Percentiles rank a stretch among this genome's conserved stretches.
These are phyloP conservation scores for Vitis cinerea DNA, from an alignment of 164 flowering plant genomes.

Conservation along the genomic window DNA sequence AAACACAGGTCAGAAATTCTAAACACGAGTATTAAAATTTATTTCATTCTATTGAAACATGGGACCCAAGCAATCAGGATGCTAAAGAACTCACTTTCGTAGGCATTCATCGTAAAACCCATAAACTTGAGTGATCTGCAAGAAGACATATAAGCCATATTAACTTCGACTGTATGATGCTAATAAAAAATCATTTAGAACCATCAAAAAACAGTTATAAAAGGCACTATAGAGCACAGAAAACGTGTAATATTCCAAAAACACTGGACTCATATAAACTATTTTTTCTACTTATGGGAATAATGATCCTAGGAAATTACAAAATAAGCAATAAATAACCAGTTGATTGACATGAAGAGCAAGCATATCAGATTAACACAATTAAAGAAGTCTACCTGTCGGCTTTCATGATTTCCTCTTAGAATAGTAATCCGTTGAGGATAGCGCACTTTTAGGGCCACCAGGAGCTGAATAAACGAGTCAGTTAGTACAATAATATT, in stretches of 20 bases:
- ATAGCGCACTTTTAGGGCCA: conserved; percentile 89
- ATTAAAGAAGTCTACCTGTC: conserved; percentile 58
- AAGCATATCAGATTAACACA: neutral
- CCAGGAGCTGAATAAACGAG: conserved; percentile 62
- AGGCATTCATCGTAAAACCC: conserved; percentile 98
- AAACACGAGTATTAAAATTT: neutral
- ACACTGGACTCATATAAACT: too few species aligned
- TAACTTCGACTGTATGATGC: neutral
- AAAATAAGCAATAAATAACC: neutral
- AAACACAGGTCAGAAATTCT: too few species aligned
- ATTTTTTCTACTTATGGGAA: neutral
- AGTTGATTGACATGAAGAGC: neutral
- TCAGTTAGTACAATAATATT: conserved; percentile 2
- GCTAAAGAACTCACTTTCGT: conserved; percentile 72
- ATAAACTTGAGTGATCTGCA: conserved; percentile 99
- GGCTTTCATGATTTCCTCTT: conserved; percentile 97
- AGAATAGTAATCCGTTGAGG: conserved; percentile 87
- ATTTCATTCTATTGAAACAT: neutral
- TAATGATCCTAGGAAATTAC: neutral
- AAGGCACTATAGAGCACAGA: neutral
- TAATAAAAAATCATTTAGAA: neutral
- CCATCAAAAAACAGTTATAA: neutral
- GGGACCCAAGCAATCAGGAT: conserved; percentile 4
- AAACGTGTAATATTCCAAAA: too few species aligned
- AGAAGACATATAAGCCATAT: conserved; percentile 3